Evolutionary conservation across 129 eudicot species (phyloP).

Genomic region (Oenanthe sinensis): DNA sequence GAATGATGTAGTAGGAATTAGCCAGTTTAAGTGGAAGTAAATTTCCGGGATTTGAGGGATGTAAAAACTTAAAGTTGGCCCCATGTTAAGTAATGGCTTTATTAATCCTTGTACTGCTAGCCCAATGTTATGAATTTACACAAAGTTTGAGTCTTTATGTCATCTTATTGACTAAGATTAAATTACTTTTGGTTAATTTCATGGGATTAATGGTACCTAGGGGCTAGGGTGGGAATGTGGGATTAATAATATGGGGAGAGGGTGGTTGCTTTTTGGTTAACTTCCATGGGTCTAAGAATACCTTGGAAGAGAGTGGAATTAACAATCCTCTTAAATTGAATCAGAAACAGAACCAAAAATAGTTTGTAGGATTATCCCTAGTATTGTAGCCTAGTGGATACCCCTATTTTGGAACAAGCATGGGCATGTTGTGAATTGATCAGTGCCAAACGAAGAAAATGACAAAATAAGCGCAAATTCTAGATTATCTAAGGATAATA

Average conservation of each 20-base stretch:
- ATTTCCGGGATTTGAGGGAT: background rate
- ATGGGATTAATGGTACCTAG: background rate
- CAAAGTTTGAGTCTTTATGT: background rate
- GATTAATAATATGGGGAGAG: background rate
- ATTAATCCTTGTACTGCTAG: background rate
- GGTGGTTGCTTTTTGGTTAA: background rate
- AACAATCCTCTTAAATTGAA: background rate
- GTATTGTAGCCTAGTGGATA: background rate
- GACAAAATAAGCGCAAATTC: background rate
- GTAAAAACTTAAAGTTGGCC: background rate
- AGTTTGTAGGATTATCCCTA: background rate
- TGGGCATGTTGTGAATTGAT: background rate
- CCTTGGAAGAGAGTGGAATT: background rate
- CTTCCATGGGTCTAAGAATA: background rate
- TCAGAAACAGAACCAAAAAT: background rate
- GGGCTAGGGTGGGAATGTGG: background rate
- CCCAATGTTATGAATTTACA: background rate
- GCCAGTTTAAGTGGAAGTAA: background rate
- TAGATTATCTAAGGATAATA: background rate
- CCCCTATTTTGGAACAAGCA: background rate
- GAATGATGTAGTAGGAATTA: background rate
- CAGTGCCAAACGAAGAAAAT: background rate
- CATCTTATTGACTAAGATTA: background rate
- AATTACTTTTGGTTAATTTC: background rate
- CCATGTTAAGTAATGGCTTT: background rate